Evolutionary conservation across 805 yeast species (phyloP).

Genomic region (Wickerhamiella qilinensis): DNA sequence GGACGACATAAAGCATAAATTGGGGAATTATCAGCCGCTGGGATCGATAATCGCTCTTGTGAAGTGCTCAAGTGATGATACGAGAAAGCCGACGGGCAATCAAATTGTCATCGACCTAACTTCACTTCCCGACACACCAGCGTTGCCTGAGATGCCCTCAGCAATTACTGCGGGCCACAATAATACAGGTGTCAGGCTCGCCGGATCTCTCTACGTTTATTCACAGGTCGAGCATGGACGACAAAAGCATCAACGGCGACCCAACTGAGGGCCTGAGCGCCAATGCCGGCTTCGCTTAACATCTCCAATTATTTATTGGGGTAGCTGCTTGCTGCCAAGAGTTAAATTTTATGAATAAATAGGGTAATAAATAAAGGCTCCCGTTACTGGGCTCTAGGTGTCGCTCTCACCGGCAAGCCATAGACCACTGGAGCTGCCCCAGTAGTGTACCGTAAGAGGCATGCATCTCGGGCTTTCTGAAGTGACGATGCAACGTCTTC

Average conservation of each 20-base stretch:
- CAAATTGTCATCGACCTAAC: too few relatives aligned
- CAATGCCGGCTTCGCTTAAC: too few relatives aligned
- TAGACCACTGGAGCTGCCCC: constrained; percentile 89
- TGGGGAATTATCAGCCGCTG: constrained; percentile 1
- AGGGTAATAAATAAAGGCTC: too few relatives aligned
- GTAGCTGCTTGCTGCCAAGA: too few relatives aligned
- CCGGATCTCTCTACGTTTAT: neutral
- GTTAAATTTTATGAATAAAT: too few relatives aligned
- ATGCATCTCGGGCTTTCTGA: constrained; percentile 41
- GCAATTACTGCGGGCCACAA: constrained; percentile 1
- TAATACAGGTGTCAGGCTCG: constrained; percentile 1
- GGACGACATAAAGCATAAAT: neutral
- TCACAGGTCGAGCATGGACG: neutral
- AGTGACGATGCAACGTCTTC: constrained; percentile 33
- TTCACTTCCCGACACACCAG: too few relatives aligned
- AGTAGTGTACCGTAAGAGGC: constrained; percentile 59
- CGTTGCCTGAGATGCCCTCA: neutral
- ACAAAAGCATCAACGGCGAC: too few relatives aligned
- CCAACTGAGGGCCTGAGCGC: too few relatives aligned
- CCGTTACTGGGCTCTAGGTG: too few relatives aligned
- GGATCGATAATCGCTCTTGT: neutral
- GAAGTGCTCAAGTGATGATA: too few relatives aligned
- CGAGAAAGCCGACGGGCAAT: too few relatives aligned
- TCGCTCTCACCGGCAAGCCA: constrained; percentile 73
- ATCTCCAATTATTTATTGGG: too few relatives aligned